A percentile compares a stretch with the other conserved stretches of the same genome.
Evolutionary conservation across 1,284 basidiomycete species (phyloP).

Genomic region (Tremellales sp.): DNA sequence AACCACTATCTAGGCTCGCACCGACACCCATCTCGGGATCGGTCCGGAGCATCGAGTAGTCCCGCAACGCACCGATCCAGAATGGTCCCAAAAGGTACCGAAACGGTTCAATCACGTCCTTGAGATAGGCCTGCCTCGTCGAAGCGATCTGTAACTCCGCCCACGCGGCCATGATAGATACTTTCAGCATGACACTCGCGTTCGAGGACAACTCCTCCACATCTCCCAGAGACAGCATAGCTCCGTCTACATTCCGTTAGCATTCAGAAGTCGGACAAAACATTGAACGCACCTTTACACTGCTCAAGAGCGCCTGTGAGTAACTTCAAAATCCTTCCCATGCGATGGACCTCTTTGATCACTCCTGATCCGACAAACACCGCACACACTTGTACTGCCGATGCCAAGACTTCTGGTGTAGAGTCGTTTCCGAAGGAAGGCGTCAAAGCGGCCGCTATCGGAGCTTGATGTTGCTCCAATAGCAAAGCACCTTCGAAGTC

Average conservation of each 20-base stretch:
- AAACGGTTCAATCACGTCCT: slow-evolving; percentile 79
- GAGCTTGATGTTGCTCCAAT: slow-evolving; percentile 97
- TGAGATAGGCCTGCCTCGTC: slow-evolving; percentile 68
- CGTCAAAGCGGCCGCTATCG: slow-evolving; percentile 95
- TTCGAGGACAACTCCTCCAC: slow-evolving; percentile 84
- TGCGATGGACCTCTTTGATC: slow-evolving; percentile 79
- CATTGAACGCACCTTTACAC: slow-evolving; percentile 62
- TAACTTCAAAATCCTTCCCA: slow-evolving; percentile 92
- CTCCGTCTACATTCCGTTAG: slow-evolving; percentile 58
- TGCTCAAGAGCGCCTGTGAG: slow-evolving; percentile 85
- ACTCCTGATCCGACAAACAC: slow-evolving; percentile 95
- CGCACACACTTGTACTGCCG: slow-evolving; percentile 89
- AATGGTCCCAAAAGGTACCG: slow-evolving; percentile 67
- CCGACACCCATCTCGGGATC: slow-evolving; percentile 76
- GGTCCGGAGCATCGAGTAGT: slow-evolving; percentile 85
- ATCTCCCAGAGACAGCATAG: slow-evolving; percentile 80
- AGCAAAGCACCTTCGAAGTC: slow-evolving; percentile 86
- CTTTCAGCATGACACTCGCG: slow-evolving; percentile 89
- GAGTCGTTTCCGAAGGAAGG: slow-evolving; percentile 94
- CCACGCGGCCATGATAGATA: slow-evolving; percentile 93
- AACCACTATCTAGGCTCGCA: slow-evolving; percentile 68
- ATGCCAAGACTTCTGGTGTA: slow-evolving; percentile 89
- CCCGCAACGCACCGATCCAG: slow-evolving; percentile 84
- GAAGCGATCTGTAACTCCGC: slow-evolving; percentile 85
- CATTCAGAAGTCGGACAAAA: slow-evolving; percentile 2